Evolutionary conservation across 2,329 filamentous ascomycete species (phyloP).

Genomic region (Pseudogymnoascus verrucosus): DNA sequence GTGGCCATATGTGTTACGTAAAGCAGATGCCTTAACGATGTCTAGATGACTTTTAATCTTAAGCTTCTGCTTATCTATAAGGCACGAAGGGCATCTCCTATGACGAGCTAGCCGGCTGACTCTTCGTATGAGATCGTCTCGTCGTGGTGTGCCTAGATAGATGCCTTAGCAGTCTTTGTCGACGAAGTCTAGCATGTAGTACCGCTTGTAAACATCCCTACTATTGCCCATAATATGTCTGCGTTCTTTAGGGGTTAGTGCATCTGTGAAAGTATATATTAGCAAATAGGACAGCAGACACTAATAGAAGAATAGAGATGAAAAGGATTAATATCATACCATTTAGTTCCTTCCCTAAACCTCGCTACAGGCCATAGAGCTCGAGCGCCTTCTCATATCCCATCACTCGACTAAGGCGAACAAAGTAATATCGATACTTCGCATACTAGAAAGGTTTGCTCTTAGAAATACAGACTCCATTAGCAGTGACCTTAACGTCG

Average conservation of each 20-base stretch:
- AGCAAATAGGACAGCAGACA: background rate
- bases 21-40: slow-evolving; percentile 13
- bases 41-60: slow-evolving; percentile 16
- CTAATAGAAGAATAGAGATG: background rate
- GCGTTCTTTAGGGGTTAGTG: slow-evolving; percentile 18
- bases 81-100: slow-evolving; percentile 11
- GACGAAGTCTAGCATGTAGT: slow-evolving; percentile 19
- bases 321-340: slow-evolving; percentile 15
- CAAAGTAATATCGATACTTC: slow-evolving; percentile 31
- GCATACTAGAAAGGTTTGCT: slow-evolving; percentile 30
- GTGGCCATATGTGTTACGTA: slow-evolving; percentile 8
- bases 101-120: slow-evolving; percentile 14
- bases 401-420: slow-evolving; percentile 27
- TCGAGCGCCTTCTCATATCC: slow-evolving; percentile 21
- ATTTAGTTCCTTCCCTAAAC: slow-evolving; percentile 22
- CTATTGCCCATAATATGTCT: slow-evolving; percentile 17
- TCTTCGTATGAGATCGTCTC: slow-evolving; percentile 14
- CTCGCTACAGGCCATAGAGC: slow-evolving; percentile 21
- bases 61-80: slow-evolving; percentile 18
- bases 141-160: slow-evolving; percentile 15
- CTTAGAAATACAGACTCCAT: slow-evolving; percentile 17
- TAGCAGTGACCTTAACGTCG: slow-evolving; percentile 16
- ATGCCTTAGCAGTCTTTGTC: slow-evolving; percentile 18
- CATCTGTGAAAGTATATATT: slow-evolving; percentile 15
- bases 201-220: slow-evolving; percentile 16